Evolutionary conservation across 768 basidiomycete genomes (phyloP).

Genomic region (Phaeotremella skinneri): DNA sequence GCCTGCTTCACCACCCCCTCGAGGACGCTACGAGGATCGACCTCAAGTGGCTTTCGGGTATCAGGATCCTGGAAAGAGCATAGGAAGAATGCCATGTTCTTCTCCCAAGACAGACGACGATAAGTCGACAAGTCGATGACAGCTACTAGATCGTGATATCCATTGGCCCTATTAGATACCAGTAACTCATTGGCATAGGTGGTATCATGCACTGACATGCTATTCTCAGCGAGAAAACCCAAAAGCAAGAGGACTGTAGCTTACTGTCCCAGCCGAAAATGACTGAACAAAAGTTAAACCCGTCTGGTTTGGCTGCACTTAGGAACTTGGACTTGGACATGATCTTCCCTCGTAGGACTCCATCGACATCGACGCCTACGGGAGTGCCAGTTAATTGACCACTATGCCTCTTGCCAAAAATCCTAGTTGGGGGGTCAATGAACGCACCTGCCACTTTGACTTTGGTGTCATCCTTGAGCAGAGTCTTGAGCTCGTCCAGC

Average conservation of each 20-base stretch:
- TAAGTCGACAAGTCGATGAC: conserved; percentile 80
- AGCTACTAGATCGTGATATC: conserved; percentile 85
- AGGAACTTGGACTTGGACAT: conserved; percentile 91
- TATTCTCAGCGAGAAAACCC: conserved; percentile 54
- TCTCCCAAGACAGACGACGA: conserved; percentile 87
- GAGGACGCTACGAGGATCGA: conserved; percentile 83
- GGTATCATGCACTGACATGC: conserved; percentile 88
- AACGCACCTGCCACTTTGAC: conserved; percentile 88
- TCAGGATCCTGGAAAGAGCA: conserved; percentile 86
- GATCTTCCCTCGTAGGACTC: conserved; percentile 89
- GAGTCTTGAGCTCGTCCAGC: conserved; percentile 59
- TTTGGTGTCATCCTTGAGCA: conserved; percentile 68
- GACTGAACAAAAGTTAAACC: conserved; percentile 91
- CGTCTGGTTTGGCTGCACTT: conserved; percentile 66
- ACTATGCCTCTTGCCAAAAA: too few relatives aligned
- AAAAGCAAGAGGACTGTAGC: conserved; percentile 21
- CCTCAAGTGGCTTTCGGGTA: conserved; percentile 71
- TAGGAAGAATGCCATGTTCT: conserved; percentile 88
- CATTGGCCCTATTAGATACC: conserved; percentile 87
- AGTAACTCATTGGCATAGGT: conserved; percentile 80
- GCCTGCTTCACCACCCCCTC: conserved; percentile 60
- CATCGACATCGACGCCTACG: conserved; percentile 65
- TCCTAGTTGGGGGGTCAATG: neutral
- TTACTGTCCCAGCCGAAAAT: conserved; percentile 60
- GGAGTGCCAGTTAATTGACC: too few relatives aligned